phyloP scores from a whole-genome alignment of 768 basidiomycete genomes.

The Paxillus involutus region DNA sequence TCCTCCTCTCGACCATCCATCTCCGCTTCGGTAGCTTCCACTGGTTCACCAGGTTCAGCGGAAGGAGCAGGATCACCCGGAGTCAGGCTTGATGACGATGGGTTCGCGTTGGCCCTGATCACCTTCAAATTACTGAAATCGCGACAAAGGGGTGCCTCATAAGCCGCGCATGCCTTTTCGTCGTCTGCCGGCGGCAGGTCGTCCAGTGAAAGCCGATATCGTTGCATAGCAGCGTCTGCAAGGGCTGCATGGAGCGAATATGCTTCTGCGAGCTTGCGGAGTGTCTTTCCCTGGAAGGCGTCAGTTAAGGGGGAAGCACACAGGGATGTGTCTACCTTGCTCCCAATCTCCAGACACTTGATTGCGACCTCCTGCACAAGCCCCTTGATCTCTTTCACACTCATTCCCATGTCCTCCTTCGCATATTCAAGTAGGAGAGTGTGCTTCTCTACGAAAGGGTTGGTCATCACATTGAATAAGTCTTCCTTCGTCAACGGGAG shows the following conservation, averaged over 20 bases:
- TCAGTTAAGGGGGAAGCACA: conserved; percentile 9
- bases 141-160: conserved; percentile 52
- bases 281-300: conserved; percentile 57
- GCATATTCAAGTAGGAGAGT: conserved; percentile 52
- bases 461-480: conserved; percentile 60
- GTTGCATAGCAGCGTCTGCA: conserved; percentile 44
- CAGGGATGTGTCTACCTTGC: conserved; percentile 34
- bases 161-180: conserved; percentile 41
- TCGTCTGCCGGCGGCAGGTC: conserved; percentile 58
- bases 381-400: conserved; percentile 37
- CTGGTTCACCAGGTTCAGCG: conserved; percentile 8
- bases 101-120: conserved; percentile 19
- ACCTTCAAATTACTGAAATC: conserved; percentile 44
- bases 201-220: conserved; percentile 52
- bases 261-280: conserved; percentile 54
- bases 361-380: conserved; percentile 61
- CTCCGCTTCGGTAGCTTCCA: conserved; percentile 7
- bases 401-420: conserved; percentile 42
- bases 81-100: conserved; percentile 10
- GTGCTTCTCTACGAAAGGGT: conserved; percentile 68
- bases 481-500: conserved; percentile 58
- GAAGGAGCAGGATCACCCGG: not conserved
- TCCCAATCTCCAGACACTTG: conserved; percentile 60
- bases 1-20: conserved; percentile 14
- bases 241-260: conserved; percentile 47